Evolutionary conservation across 2,329 filamentous ascomycete species (phyloP).

Genomic region (Raffaelea arxii): DNA sequence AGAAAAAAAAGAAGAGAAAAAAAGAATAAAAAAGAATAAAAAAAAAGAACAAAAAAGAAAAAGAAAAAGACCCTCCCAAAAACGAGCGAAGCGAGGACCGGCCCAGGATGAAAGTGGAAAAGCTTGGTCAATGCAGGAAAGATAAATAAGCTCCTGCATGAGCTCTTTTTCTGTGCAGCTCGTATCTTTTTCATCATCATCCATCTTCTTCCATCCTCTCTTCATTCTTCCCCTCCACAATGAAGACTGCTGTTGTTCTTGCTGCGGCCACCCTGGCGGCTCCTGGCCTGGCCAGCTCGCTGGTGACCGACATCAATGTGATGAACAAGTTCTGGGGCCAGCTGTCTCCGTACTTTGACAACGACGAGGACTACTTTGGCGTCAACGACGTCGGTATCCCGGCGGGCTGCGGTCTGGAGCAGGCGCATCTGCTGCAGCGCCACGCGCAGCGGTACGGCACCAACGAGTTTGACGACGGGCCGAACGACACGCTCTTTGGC

Average conservation of each 20-base stretch:
- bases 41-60: neutral
- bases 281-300: slow-evolving; percentile 5
- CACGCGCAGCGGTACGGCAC: slow-evolving; percentile 42
- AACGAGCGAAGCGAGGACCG: no score
- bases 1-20: neutral
- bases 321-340: slow-evolving; percentile 32
- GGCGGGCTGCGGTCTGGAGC: slow-evolving; percentile 44
- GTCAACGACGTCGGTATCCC: slow-evolving; percentile 37
- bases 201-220: neutral
- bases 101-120: no score
- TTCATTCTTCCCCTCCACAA: neutral
- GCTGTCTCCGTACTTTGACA: slow-evolving; percentile 35
- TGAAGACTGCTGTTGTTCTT: slow-evolving; percentile 6
- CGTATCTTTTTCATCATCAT: neutral
- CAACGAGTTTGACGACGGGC: slow-evolving; percentile 34
- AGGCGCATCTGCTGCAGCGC: slow-evolving; percentile 43
- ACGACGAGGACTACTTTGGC: slow-evolving; percentile 33
- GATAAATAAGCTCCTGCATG: neutral
- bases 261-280: slow-evolving; percentile 6
- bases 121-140: neutral
- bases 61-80: no score
- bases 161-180: neutral
- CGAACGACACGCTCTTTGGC: slow-evolving; percentile 36
- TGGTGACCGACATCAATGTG: slow-evolving; percentile 18
- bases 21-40: neutral